phyloP scores from a whole-genome alignment of 2,329 filamentous ascomycete species.

The Cordyceps tenuipes region DNA sequence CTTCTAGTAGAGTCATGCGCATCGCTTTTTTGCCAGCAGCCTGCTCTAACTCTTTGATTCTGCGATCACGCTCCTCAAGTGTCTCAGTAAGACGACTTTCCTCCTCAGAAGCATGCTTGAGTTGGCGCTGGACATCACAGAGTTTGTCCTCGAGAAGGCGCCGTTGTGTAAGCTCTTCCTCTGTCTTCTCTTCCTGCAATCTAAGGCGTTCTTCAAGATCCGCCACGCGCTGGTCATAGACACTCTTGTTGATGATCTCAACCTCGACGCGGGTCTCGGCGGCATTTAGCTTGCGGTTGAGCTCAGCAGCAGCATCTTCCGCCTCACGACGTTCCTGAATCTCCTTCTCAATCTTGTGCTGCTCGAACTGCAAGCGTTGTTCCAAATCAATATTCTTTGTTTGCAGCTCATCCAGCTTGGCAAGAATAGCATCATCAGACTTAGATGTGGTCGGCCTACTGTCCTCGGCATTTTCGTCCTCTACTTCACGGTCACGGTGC shows the following conservation, averaged over 20 bases:
- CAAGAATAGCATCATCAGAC: slow-evolving; percentile 42
- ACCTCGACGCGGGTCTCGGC: slow-evolving; percentile 52
- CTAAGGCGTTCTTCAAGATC: slow-evolving; percentile 63
- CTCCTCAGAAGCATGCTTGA: slow-evolving; percentile 64
- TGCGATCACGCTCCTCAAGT: slow-evolving; percentile 61
- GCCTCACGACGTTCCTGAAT: slow-evolving; percentile 39
- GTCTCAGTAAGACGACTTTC: slow-evolving; percentile 58
- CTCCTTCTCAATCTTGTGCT: slow-evolving; percentile 42
- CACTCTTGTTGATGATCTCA: slow-evolving; percentile 52
- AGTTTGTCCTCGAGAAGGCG: slow-evolving; percentile 64
- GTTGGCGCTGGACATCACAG: slow-evolving; percentile 61
- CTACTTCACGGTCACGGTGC: slow-evolving; percentile 27
- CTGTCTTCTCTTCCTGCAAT: slow-evolving; percentile 53
- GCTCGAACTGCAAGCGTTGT: slow-evolving; percentile 42
- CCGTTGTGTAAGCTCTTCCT: slow-evolving; percentile 55
- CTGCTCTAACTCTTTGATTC: slow-evolving; percentile 53
- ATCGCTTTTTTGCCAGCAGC: slow-evolving; percentile 45
- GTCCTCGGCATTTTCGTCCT: slow-evolving; percentile 53
- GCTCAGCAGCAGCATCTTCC: slow-evolving; percentile 45
- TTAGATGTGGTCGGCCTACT: slow-evolving; percentile 30
- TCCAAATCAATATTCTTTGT: slow-evolving; percentile 53
- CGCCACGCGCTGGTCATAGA: slow-evolving; percentile 51
- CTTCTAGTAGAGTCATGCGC: slow-evolving; percentile 59
- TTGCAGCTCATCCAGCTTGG: slow-evolving; percentile 51
- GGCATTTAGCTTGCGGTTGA: slow-evolving; percentile 45